phyloP scores from a whole-genome alignment of 208 protist species.

The Leishmania martiniquensis region DNA sequence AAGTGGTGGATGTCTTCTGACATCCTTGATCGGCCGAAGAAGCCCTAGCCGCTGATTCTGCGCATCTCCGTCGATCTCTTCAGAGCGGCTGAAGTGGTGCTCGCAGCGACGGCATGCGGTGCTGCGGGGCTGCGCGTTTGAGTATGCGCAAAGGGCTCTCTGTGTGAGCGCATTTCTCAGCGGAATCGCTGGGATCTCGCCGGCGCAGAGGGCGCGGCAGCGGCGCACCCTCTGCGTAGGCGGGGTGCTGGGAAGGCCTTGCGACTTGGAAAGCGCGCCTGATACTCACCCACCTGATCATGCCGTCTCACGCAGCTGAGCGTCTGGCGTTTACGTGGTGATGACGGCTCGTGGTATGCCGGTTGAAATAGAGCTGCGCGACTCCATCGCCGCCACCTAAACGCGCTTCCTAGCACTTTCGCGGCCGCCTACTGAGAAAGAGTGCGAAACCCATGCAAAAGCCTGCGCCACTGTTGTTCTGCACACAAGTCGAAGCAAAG shows the following conservation, averaged over 20 bases:
- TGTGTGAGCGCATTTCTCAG: too few relatives aligned
- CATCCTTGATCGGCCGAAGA: slow-evolving; percentile 14
- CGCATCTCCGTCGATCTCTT: slow-evolving; percentile 8
- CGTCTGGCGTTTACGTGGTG: slow-evolving; percentile 3
- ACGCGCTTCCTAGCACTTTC: slow-evolving; percentile 14
- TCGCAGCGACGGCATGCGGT: slow-evolving; percentile 21
- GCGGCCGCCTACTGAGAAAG: slow-evolving; percentile 19
- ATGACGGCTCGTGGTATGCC: slow-evolving; percentile 23
- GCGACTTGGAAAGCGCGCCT: not conserved
- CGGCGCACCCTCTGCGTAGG: too few relatives aligned
- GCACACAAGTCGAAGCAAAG: too few relatives aligned
- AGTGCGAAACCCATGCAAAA: slow-evolving; percentile 28
- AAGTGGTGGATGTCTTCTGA: slow-evolving; percentile 39
- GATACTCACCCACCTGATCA: not conserved
- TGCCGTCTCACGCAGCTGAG: not conserved
- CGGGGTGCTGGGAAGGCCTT: slow-evolving; percentile 23
- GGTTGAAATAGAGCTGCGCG: slow-evolving; percentile 35
- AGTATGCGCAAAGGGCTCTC: slow-evolving; percentile 15
- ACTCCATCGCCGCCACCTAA: slow-evolving; percentile 29
- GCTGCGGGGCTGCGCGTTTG: slow-evolving; percentile 2
- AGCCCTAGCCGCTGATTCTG: slow-evolving; percentile 42
- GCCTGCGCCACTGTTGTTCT: slow-evolving; percentile 34
- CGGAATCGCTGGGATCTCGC: too few relatives aligned
- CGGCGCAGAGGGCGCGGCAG: too few relatives aligned
- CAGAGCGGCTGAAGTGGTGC: not conserved